Conservation (phyloP, 2,329 filamentous ascomycete genomes). For the Sporothrix luriei region DNA sequence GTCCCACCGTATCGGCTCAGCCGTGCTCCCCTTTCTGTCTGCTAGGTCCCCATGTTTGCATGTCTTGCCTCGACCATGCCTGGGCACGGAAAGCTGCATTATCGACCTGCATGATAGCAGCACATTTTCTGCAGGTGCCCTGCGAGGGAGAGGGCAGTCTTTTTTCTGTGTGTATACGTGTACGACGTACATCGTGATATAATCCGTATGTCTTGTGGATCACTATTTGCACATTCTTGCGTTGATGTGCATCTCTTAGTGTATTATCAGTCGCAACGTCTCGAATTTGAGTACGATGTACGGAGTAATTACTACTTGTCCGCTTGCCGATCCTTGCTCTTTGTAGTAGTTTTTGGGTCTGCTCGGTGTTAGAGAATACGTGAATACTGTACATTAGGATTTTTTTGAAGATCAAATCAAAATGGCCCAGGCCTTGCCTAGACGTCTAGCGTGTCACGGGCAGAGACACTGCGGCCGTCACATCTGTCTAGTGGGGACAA, state of each 20-base stretch:
- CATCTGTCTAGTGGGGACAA: background rate
- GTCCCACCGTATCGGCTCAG: constrained; percentile 16
- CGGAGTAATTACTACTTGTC: too few relatives aligned
- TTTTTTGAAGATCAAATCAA: background rate
- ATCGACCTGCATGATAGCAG: constrained; percentile 2
- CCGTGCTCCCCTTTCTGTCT: background rate
- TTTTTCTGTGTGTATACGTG: too few relatives aligned
- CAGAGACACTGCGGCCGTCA: constrained; percentile 13
- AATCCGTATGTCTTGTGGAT: too few relatives aligned
- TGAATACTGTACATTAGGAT: too few relatives aligned
- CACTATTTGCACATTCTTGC: too few relatives aligned
- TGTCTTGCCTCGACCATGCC: constrained; percentile 8
- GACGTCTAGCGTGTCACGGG: background rate
- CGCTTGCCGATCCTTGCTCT: background rate
- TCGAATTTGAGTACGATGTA: background rate
- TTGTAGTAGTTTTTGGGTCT: constrained; percentile 6
- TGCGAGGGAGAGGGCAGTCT: background rate
- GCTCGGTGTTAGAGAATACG: constrained; percentile 11
- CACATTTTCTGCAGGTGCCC: constrained; percentile 2
- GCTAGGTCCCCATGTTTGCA: background rate
- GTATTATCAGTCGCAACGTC: background rate
- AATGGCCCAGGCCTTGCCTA: background rate
- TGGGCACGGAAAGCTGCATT: constrained; percentile 22
- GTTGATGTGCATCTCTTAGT: background rate
- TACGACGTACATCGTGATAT: too few relatives aligned